These are phyloP conservation scores for Alternaria sp. DNA, from an alignment of 2,329 filamentous ascomycete genomes.

Conservation along the genomic window DNA sequence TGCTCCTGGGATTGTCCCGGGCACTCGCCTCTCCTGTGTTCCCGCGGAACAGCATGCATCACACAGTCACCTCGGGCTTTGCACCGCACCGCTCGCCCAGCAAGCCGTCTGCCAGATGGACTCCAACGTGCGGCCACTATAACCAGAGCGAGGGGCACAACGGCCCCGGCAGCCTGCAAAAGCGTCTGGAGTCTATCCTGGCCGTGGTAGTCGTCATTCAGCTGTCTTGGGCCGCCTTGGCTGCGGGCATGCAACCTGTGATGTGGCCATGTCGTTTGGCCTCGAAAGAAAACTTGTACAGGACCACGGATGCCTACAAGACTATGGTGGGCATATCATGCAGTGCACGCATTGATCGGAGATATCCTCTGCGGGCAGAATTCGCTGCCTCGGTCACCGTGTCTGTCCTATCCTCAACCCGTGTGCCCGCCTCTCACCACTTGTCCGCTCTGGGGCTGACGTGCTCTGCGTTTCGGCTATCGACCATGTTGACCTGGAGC, in stretches of 20 bases:
- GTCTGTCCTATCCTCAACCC: conserved; percentile 34
- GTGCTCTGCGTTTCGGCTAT: conserved; percentile 42
- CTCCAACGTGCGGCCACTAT: conserved; percentile 29
- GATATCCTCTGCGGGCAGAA: conserved; percentile 18
- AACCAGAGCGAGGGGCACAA: conserved; percentile 28
- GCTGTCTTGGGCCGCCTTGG: conserved; percentile 24
- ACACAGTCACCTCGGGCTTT: conserved; percentile 31
- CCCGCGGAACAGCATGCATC: conserved; percentile 28
- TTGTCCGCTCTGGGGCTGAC: conserved; percentile 41
- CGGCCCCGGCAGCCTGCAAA: conserved; percentile 20
- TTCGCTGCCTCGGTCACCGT: conserved; percentile 29
- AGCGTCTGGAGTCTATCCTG: conserved; percentile 5
- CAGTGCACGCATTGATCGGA: conserved; percentile 21
- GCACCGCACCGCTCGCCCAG: conserved; percentile 22
- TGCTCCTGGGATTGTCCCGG: conserved; percentile 41
- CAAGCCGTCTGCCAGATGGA: conserved; percentile 28
- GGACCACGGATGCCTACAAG: conserved; percentile 27
- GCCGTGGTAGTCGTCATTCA: conserved; percentile 9
- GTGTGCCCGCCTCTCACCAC: conserved; percentile 28
- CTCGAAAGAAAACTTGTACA: conserved; percentile 8
- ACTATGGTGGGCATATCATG: conserved; percentile 15
- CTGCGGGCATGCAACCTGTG: conserved; percentile 25
- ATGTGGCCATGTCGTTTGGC: conserved; percentile 20
- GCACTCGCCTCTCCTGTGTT: conserved; percentile 33
- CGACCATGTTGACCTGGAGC: conserved; percentile 31